Evolutionary conservation across 495 filamentous ascomycete species (phyloP).

Genomic region (Tuber brumale): DNA sequence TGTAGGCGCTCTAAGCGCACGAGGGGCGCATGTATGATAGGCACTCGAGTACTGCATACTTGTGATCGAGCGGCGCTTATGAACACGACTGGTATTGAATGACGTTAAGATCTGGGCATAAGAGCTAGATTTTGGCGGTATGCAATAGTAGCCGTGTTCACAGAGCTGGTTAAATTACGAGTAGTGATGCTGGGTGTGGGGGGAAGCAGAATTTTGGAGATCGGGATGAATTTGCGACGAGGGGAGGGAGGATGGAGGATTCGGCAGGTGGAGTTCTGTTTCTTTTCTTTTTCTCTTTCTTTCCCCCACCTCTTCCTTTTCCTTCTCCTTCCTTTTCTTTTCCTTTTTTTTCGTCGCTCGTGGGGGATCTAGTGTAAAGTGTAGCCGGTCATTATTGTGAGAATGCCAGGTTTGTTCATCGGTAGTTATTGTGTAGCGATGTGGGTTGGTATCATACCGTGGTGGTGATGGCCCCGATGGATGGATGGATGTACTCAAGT

Average conservation of each 20-base stretch:
- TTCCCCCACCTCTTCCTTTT: too few relatives aligned
- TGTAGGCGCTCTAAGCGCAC: slow-evolving; percentile 1
- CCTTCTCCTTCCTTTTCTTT: not conserved
- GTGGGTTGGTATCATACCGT: not conserved
- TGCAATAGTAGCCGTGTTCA: too few relatives aligned
- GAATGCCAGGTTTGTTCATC: not conserved
- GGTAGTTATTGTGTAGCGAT: not conserved
- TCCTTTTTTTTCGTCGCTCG: not conserved
- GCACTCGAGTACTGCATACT: too few relatives aligned
- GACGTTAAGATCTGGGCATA: too few relatives aligned
- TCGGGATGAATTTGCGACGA: not conserved
- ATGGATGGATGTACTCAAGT: too few relatives aligned
- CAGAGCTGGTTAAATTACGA: not conserved
- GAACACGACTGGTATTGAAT: too few relatives aligned
- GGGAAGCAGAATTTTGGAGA: not conserved
- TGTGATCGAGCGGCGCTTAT: too few relatives aligned
- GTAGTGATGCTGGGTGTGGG: not conserved
- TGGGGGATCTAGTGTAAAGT: not conserved
- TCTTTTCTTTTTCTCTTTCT: too few relatives aligned
- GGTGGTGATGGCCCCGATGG: not conserved
- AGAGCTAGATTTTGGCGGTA: too few relatives aligned
- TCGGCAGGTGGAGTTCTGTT: not conserved
- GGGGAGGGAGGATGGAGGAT: not conserved
- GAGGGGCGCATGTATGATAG: not conserved
- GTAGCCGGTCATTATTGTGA: not conserved